These are phyloP conservation scores for Dryadomyces quercus-mongolicae DNA, from an alignment of 2,329 filamentous ascomycete species.

Conservation along the genomic window DNA sequence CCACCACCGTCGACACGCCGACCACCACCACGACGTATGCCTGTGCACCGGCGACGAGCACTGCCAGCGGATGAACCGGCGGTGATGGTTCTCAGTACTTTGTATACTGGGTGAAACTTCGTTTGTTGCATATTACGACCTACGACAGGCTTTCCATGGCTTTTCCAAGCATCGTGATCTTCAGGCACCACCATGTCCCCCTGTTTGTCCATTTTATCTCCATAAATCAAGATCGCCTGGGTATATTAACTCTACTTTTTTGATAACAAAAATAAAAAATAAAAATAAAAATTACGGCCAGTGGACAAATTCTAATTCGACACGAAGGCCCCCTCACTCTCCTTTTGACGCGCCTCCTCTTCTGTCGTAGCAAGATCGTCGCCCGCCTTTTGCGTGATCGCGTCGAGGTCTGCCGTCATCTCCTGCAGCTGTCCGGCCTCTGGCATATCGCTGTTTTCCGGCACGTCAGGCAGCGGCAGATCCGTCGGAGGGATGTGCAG, in stretches of 20 bases:
- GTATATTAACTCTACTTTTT: no score
- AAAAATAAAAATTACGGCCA: no score
- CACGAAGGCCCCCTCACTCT: no score
- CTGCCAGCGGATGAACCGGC: not conserved
- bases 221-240: no score
- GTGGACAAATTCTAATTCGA: no score
- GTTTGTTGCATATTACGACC: no score
- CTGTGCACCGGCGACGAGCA: not conserved
- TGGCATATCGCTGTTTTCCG: not conserved
- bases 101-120: not conserved
- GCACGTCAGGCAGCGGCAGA: not conserved
- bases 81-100: not conserved
- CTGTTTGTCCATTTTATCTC: no score
- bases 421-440: not conserved
- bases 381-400: not conserved
- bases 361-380: no score
- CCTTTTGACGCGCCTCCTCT: no score
- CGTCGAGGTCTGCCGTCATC: not conserved
- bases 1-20: constrained; percentile 1
- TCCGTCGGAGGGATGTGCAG: no score
- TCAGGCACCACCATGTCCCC: not conserved
- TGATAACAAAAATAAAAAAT: not conserved
- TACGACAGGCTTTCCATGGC: no score
- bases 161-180: no score
- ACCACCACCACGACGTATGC: not conserved